Percentiles rank a stretch among this genome's conserved stretches.
phyloP scores from a whole-genome alignment of 2,329 filamentous ascomycete genomes.

The Xylaria hypoxylon region DNA sequence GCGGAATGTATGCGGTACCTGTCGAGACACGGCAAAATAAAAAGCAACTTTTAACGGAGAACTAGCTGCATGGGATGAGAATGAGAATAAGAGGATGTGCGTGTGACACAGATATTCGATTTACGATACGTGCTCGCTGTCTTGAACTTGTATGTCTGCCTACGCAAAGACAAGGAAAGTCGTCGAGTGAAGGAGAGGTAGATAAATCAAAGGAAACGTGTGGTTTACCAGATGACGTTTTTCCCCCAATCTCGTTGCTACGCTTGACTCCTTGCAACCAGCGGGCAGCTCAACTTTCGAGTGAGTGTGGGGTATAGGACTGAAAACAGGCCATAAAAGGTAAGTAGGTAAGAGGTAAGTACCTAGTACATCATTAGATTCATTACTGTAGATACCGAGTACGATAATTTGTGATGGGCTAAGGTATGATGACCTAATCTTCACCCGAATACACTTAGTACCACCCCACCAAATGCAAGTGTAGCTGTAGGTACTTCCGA shows the following conservation, averaged over 20 bases:
- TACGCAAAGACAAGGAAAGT: slow-evolving; percentile 8
- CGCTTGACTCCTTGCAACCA: slow-evolving; percentile 13
- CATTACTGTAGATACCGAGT: no score
- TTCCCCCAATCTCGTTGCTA: slow-evolving; percentile 18
- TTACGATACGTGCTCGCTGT: slow-evolving; percentile 13
- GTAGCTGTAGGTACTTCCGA: not conserved
- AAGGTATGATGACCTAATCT: slow-evolving; percentile 4
- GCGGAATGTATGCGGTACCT: not conserved
- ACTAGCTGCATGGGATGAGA: not conserved
- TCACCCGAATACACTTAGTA: slow-evolving; percentile 8
- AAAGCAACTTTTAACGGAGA: not conserved
- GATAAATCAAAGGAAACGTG: not conserved
- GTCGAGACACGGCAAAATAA: not conserved
- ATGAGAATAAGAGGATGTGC: not conserved
- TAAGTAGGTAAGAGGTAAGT: not conserved
- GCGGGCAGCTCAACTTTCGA: not conserved
- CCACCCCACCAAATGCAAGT: not conserved
- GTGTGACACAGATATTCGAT: slow-evolving; percentile 4
- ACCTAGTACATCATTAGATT: no score
- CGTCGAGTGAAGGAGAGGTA: no score
- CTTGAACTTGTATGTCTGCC: slow-evolving; percentile 5
- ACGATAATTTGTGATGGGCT: no score
- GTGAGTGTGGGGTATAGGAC: slow-evolving; percentile 21
- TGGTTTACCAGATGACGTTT: slow-evolving; percentile 40
- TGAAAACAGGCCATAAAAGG: slow-evolving; percentile 15